Evolutionary conservation across 495 filamentous ascomycete species (phyloP).

Genomic region (Penicillium pancosmium): DNA sequence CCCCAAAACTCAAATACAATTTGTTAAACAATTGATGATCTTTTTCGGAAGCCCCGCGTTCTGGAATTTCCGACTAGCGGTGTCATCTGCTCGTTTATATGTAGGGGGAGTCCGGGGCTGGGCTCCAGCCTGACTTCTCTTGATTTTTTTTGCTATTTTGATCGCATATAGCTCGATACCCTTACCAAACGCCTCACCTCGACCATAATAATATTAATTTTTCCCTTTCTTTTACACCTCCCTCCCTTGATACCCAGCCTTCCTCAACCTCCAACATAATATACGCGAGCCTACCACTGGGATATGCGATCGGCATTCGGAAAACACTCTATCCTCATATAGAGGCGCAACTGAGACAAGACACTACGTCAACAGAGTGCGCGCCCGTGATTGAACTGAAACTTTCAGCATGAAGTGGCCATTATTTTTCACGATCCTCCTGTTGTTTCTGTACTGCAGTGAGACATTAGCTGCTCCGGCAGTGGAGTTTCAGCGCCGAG

Average conservation of each 20-base stretch:
- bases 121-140: background rate
- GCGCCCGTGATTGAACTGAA: background rate
- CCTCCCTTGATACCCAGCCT: background rate
- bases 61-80: conserved; percentile 19
- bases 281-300: background rate
- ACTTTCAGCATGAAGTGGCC: conserved; percentile 26
- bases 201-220: conserved; percentile 2
- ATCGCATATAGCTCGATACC: conserved; percentile 12
- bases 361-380: background rate
- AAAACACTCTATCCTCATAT: background rate
- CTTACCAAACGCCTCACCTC: conserved; percentile 5
- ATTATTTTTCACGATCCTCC: conserved; percentile 11
- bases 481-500: conserved; percentile 3
- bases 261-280: background rate
- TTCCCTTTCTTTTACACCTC: background rate
- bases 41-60: conserved; percentile 13
- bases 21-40: conserved; percentile 10
- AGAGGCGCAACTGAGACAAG: background rate
- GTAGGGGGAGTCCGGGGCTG: conserved; percentile 16
- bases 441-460: conserved; percentile 13
- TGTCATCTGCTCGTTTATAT: conserved; percentile 16
- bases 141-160: conserved; percentile 8
- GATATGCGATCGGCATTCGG: conserved; percentile 5
- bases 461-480: conserved; percentile 24
- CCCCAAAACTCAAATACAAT: conserved; percentile 19